Conservation (phyloP, 2,329 filamentous ascomycete genomes). For the Lasiodiplodia hormozganensis region DNA sequence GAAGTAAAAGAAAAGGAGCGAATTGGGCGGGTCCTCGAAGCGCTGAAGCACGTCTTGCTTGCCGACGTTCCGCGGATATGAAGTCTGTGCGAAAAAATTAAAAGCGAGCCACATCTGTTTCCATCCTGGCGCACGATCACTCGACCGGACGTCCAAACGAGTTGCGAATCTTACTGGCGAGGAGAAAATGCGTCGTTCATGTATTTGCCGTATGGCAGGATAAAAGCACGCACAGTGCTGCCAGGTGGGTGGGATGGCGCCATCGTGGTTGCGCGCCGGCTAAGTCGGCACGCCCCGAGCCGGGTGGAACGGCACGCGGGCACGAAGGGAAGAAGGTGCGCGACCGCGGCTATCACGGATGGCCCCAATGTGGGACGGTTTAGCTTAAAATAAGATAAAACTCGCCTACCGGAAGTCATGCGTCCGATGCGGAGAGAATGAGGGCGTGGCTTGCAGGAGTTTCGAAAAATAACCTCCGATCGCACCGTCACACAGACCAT, state of each 20-base stretch:
- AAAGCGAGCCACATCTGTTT: background rate
- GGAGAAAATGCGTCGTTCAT: no score
- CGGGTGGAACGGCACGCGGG: slow-evolving; percentile 5
- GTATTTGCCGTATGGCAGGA: no score
- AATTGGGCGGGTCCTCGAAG: no score
- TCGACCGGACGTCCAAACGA: background rate
- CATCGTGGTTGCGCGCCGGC: background rate
- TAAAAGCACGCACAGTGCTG: no score
- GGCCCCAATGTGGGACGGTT: background rate
- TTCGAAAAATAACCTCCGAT: background rate
- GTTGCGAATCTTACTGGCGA: no score
- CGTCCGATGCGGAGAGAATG: background rate
- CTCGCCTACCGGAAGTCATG: background rate
- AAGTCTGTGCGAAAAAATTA: background rate
- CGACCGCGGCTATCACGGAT: no score
- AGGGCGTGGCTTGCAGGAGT: background rate
- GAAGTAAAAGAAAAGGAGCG: no score
- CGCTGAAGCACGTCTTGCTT: no score
- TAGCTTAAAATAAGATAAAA: background rate
- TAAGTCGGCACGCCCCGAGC: background rate
- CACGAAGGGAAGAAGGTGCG: background rate
- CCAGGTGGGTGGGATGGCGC: background rate
- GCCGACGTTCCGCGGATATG: background rate
- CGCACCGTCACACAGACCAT: slow-evolving; percentile 8
- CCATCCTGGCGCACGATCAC: no score